Evolutionary conservation across 352 stramenopile species (phyloP).

Genomic region (Globisporangium megalacanthum): DNA sequence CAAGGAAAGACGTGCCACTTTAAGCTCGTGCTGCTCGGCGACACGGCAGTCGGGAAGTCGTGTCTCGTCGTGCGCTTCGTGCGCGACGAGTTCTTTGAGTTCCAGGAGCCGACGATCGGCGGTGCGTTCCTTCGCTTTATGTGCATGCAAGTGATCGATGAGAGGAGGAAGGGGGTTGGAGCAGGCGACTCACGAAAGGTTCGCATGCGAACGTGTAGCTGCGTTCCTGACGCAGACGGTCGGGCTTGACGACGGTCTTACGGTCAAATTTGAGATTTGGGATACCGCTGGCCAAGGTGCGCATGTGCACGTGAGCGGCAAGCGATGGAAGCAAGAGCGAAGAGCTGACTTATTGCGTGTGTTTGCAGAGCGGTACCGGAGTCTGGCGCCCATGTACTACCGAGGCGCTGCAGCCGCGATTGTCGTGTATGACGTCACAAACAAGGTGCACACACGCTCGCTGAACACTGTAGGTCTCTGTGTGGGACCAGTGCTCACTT

Average conservation of each 20-base stretch:
- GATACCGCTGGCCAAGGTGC: conserved; percentile 95
- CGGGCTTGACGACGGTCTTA: conserved; percentile 94
- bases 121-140: conserved; percentile 29
- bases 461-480: neutral
- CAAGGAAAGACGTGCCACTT: conserved; percentile 93
- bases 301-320: neutral
- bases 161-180: neutral
- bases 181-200: neutral
- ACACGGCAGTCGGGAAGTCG: conserved; percentile 99
- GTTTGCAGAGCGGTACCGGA: conserved; percentile 92
- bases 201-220: conserved; percentile 25
- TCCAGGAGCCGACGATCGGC: conserved; percentile 97
- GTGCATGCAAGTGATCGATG: neutral
- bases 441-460: conserved; percentile 65
- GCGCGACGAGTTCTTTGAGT: conserved; percentile 99
- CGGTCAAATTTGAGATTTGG: conserved; percentile 99
- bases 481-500: neutral
- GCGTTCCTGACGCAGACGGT: conserved; percentile 99
- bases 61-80: conserved; percentile 99
- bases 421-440: conserved; percentile 97
- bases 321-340: neutral
- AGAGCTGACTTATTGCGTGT: conserved; percentile 9
- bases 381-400: conserved; percentile 98
- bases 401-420: conserved; percentile 93
- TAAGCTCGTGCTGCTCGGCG: conserved; percentile 99